Conservation (phyloP, 2,329 filamentous ascomycete species). For the Trichoderma lentiforme region DNA sequence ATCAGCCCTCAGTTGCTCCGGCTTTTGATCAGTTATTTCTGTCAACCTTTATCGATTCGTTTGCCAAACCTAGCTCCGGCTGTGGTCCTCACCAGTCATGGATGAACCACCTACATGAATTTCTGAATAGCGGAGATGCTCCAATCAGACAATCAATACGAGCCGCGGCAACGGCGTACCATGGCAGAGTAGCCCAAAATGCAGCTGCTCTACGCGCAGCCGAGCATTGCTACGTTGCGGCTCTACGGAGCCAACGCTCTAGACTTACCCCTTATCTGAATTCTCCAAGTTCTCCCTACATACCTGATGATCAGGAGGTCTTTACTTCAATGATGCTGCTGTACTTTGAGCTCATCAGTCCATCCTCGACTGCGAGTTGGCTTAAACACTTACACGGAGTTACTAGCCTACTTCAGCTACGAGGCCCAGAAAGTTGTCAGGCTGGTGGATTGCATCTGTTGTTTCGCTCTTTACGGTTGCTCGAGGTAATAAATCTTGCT, state of each 20-base stretch:
- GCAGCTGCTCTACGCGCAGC: not conserved
- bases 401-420: not conserved
- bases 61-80: not conserved
- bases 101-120: not conserved
- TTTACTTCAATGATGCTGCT: slow-evolving; percentile 6
- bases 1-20: not conserved
- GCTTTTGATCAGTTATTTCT: not conserved
- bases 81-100: not conserved
- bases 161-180: not conserved
- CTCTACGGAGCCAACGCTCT: not conserved
- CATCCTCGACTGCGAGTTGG: slow-evolving; percentile 10
- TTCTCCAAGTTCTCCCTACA: not conserved
- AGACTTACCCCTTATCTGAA: not conserved
- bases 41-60: not conserved
- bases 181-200: not conserved
- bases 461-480: not conserved
- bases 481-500: not conserved
- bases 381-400: slow-evolving; percentile 7
- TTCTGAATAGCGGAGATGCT: not conserved
- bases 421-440: not conserved
- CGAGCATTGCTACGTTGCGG: not conserved
- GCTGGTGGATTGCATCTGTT: not conserved
- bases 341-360: slow-evolving; percentile 3
- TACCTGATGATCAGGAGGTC: not conserved
- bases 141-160: slow-evolving; percentile 2